These are phyloP conservation scores for Lentinula guzmanii DNA, from an alignment of 768 basidiomycete genomes.

Conservation along the genomic window DNA sequence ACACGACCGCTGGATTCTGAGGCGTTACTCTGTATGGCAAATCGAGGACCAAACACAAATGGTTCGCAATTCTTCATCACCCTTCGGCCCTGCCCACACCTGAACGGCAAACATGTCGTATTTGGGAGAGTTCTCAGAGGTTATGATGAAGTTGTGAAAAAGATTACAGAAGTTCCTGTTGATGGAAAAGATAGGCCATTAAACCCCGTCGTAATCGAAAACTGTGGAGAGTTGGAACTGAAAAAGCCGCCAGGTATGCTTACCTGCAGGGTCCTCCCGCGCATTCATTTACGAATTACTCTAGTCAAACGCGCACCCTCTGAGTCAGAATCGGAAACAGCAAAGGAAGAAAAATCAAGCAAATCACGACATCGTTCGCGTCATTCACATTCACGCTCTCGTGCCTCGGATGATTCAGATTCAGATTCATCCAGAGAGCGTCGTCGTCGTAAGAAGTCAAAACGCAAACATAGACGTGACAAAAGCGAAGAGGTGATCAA, in stretches of 20 bases:
- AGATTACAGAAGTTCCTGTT: constrained; percentile 56
- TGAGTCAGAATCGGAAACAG: background rate
- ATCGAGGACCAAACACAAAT: constrained; percentile 79
- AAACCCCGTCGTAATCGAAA: constrained; percentile 59
- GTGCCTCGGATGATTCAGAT: constrained; percentile 5
- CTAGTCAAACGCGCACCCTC: constrained; percentile 7
- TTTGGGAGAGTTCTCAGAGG: constrained; percentile 55
- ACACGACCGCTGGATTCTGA: constrained; percentile 54
- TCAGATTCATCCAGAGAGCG: constrained; percentile 6
- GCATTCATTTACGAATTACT: constrained; percentile 3
- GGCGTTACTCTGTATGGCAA: constrained; percentile 88
- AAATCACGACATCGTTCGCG: constrained; percentile 10
- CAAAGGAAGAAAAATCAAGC: constrained; percentile 8
- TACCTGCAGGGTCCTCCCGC: background rate
- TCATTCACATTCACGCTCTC: constrained; percentile 15
- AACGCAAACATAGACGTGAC: constrained; percentile 20
- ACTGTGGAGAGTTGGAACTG: constrained; percentile 83
- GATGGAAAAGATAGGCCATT: constrained; percentile 74
- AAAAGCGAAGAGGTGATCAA: constrained; percentile 14
- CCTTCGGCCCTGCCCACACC: constrained; percentile 57
- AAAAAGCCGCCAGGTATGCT: constrained; percentile 29
- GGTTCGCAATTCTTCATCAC: constrained; percentile 87
- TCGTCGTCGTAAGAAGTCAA: constrained; percentile 17
- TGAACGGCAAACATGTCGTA: constrained; percentile 64
- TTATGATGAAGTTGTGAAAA: constrained; percentile 51